Conservation (phyloP, 345 rosid species). For the Hibiscus trionum region DNA sequence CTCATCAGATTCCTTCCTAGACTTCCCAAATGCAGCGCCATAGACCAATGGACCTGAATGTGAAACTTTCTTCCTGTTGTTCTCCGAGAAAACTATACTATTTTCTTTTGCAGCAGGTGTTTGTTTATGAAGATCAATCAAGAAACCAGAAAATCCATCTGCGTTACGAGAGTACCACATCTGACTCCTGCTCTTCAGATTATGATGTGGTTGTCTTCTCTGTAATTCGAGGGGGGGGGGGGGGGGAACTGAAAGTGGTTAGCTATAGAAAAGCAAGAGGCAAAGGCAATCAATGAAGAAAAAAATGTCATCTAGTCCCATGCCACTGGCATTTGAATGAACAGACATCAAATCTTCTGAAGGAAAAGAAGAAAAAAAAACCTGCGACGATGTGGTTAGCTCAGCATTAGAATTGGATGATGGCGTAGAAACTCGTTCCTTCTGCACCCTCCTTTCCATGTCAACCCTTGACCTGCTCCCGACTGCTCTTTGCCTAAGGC, state of each 20-base stretch:
- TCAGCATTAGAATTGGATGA: constrained; percentile 23
- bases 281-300: not conserved
- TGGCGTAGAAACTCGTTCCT: constrained; percentile 14
- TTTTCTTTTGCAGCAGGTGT: constrained; percentile 27
- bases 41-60: constrained; percentile 55
- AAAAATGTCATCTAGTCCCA: not conserved
- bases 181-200: constrained; percentile 28
- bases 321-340: not conserved
- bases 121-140: constrained; percentile 31
- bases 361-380: not conserved
- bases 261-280: not conserved
- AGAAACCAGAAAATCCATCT: constrained; percentile 31
- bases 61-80: constrained; percentile 33
- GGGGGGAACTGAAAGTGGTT: not conserved
- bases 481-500: constrained; percentile 33
- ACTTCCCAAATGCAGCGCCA: constrained; percentile 28
- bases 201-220: constrained; percentile 26
- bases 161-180: constrained; percentile 22
- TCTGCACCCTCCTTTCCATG: constrained; percentile 25
- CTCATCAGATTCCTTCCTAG: constrained; percentile 27
- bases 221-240: constrained; percentile 15
- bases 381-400: constrained; percentile 32
- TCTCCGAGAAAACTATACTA: constrained; percentile 28
- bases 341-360: not conserved
- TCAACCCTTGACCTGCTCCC: constrained; percentile 26